Percentiles rank a stretch among this genome's conserved stretches.
These are phyloP conservation scores for Paraleonurus japonicus DNA, from an alignment of 257 asterid genomes.

Conservation along the genomic window DNA sequence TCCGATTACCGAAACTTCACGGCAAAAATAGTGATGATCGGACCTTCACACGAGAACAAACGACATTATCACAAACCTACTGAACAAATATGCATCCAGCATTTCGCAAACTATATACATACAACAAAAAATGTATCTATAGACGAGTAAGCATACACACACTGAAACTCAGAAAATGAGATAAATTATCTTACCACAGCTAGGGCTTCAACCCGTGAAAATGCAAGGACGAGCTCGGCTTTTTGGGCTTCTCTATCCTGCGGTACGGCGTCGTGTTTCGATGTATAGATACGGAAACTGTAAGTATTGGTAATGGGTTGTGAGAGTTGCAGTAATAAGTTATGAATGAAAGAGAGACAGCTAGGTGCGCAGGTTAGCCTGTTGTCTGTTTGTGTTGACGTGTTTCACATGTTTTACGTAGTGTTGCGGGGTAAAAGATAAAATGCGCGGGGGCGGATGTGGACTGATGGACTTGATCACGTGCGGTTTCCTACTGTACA, in stretches of 20 bases:
- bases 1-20: constrained; percentile 30
- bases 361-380: constrained; percentile 37
- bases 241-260: constrained; percentile 5
- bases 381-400: constrained; percentile 31
- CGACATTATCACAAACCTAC: not conserved
- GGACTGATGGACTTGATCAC: constrained; percentile 25
- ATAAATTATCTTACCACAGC: not conserved
- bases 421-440: constrained; percentile 18
- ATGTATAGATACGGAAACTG: constrained; percentile 25
- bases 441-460: constrained; percentile 38
- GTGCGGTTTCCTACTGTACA: constrained; percentile 31
- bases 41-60: constrained; percentile 24
- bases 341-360: constrained; percentile 26
- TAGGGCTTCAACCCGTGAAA: constrained; percentile 29
- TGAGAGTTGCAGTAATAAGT: constrained; percentile 34
- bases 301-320: constrained; percentile 27
- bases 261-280: constrained; percentile 29
- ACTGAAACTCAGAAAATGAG: constrained; percentile 6
- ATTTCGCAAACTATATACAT: not conserved
- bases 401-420: constrained; percentile 29
- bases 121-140: constrained; percentile 24
- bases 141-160: not conserved
- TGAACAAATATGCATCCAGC: constrained; percentile 12
- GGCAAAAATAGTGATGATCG: constrained; percentile 23
- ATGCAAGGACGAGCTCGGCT: constrained; percentile 4